These are phyloP conservation scores for Lodderomyces margitis DNA, from an alignment of 1,139 yeast species.

Conservation along the genomic window DNA sequence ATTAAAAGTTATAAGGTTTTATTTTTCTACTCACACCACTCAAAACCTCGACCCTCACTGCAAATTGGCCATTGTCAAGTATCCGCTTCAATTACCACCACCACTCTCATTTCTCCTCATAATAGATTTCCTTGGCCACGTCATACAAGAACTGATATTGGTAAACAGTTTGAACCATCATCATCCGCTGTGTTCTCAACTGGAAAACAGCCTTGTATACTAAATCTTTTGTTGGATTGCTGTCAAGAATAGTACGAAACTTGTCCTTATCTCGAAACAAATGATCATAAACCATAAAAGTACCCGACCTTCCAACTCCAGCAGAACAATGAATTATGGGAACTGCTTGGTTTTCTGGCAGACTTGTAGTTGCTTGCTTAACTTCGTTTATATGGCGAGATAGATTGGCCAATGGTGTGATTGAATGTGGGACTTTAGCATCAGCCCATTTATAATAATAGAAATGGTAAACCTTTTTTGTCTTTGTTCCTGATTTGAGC, in stretches of 20 bases:
- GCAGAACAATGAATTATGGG: constrained; percentile 77
- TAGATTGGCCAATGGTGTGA: constrained; percentile 33
- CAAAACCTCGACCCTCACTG: no score
- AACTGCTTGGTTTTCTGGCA: constrained; percentile 15
- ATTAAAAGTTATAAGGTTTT: no score
- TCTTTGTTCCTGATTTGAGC: constrained; percentile 20
- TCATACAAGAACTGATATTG: constrained; percentile 55
- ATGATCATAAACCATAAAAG: constrained; percentile 69
- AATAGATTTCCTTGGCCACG: constrained; percentile 11
- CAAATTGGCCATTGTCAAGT: no score
- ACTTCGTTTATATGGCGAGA: constrained; percentile 24
- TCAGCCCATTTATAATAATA: constrained; percentile 61
- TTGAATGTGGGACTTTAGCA: constrained; percentile 45
- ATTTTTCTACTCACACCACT: no score
- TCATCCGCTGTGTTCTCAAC: constrained; percentile 54
- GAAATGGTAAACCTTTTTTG: constrained; percentile 49
- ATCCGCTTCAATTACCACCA: no score
- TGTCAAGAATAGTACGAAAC: constrained; percentile 7
- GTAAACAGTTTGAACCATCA: constrained; percentile 65
- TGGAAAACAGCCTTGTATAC: constrained; percentile 28
- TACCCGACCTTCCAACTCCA: constrained; percentile 83
- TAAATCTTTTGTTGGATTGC: constrained; percentile 9
- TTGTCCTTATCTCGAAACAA: constrained; percentile 20
- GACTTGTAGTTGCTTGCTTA: constrained; percentile 6
- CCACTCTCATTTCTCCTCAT: constrained; percentile 2